These are phyloP conservation scores for Aotearoamyces nothofagi DNA, from an alignment of 2,329 filamentous ascomycete genomes.

Conservation along the genomic window DNA sequence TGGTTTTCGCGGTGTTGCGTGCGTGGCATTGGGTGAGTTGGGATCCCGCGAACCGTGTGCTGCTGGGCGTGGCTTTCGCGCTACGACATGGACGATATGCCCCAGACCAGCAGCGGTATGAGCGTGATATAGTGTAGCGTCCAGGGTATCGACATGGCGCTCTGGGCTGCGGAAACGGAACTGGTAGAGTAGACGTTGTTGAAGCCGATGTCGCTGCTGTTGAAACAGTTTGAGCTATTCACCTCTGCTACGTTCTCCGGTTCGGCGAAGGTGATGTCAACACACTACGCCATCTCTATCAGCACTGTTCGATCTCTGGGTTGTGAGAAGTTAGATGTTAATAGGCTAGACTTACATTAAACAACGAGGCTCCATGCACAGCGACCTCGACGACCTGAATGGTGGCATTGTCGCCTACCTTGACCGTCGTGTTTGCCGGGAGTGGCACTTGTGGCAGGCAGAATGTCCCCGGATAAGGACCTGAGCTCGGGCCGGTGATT, in stretches of 20 bases:
- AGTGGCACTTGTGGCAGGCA: conserved; percentile 84
- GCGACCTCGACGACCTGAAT: conserved; percentile 80
- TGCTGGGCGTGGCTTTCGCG: too few relatives aligned
- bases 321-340: too few relatives aligned
- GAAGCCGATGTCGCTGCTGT: conserved; percentile 65
- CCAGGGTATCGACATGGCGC: neutral
- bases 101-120: too few relatives aligned
- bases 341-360: conserved; percentile 16
- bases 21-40: too few relatives aligned
- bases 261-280: conserved; percentile 84
- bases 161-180: conserved; percentile 15
- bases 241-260: conserved; percentile 62
- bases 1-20: too few relatives aligned
- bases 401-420: conserved; percentile 75
- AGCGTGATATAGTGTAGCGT: too few relatives aligned
- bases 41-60: too few relatives aligned
- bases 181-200: conserved; percentile 60
- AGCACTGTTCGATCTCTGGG: too few relatives aligned
- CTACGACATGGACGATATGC: too few relatives aligned
- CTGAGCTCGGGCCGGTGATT: conserved; percentile 66
- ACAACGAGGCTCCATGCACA: conserved; percentile 69
- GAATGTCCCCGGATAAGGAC: conserved; percentile 75
- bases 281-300: too few relatives aligned
- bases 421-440: conserved; percentile 53
- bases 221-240: conserved; percentile 76